These are phyloP conservation scores for Hypocreales sp. DNA, from an alignment of 2,329 filamentous ascomycete species.

Conservation along the genomic window DNA sequence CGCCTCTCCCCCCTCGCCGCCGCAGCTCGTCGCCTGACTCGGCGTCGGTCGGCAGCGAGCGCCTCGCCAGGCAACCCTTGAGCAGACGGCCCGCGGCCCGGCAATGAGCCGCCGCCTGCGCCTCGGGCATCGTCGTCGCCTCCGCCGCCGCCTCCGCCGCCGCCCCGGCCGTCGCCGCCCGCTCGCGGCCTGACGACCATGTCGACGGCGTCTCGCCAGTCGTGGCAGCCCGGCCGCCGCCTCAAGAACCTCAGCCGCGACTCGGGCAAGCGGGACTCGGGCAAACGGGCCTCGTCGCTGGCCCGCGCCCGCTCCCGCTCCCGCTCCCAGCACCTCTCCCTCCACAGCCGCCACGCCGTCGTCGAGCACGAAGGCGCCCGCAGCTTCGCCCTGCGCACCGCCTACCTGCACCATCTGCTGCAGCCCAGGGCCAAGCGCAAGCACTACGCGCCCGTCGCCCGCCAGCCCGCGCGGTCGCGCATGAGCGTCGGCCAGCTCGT, in stretches of 20 bases:
- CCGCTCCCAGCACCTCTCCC: no score
- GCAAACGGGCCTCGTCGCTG: slow-evolving; percentile 29
- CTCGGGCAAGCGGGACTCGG: slow-evolving; percentile 23
- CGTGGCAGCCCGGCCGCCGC: slow-evolving; percentile 28
- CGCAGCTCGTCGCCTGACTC: no score
- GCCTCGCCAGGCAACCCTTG: no score
- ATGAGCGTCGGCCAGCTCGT: slow-evolving; percentile 74
- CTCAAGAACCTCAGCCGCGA: slow-evolving; percentile 26
- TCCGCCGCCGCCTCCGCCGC: no score
- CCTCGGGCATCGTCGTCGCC: no score
- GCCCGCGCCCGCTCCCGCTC: no score
- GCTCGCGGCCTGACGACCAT: no score
- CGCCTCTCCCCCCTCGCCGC: no score
- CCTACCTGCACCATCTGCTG: slow-evolving; percentile 83
- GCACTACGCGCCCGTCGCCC: slow-evolving; percentile 61
- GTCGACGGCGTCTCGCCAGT: slow-evolving; percentile 35
- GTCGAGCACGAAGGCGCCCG: slow-evolving; percentile 70
- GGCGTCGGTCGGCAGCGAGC: no score
- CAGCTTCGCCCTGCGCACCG: slow-evolving; percentile 76
- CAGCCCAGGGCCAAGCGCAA: slow-evolving; percentile 82
- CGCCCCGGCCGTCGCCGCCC: no score
- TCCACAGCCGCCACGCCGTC: slow-evolving; percentile 26
- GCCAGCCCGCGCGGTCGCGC: slow-evolving; percentile 44
- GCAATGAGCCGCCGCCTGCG: no score
- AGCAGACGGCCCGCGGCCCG: no score